Percentiles rank a stretch among this genome's conserved stretches.
Evolutionary conservation across 2,329 filamentous ascomycete species (phyloP).

Genomic region (Onygenales sp.): DNA sequence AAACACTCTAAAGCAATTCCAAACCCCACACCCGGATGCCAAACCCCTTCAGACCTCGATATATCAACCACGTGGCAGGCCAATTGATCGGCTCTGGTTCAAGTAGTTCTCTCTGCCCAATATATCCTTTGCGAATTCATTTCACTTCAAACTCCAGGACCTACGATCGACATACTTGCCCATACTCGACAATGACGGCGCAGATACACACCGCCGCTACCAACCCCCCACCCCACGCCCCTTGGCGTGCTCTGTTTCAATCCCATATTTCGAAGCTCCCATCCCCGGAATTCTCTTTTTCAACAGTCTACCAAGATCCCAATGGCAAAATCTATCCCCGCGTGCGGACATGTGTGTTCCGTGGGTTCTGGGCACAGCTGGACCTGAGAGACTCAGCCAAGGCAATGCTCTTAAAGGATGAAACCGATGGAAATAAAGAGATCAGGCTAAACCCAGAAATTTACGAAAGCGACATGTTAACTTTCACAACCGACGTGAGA

Average conservation of each 20-base stretch:
- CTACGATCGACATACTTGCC: neutral
- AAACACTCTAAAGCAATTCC: too few relatives aligned
- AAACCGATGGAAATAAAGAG: conserved; percentile 4
- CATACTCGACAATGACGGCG: neutral
- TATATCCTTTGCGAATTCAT: too few relatives aligned
- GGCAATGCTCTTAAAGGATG: conserved; percentile 54
- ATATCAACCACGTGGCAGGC: too few relatives aligned
- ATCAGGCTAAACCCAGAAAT: conserved; percentile 50
- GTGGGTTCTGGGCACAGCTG: conserved; percentile 67
- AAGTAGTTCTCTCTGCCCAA: too few relatives aligned
- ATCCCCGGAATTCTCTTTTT: conserved; percentile 6
- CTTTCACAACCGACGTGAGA: conserved; percentile 78
- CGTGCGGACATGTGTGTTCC: conserved; percentile 71
- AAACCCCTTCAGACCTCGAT: too few relatives aligned
- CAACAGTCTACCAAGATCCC: conserved; percentile 7
- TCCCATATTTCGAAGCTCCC: neutral
- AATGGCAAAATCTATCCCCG: conserved; percentile 31
- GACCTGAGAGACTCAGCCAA: conserved; percentile 58
- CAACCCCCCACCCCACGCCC: neutral
- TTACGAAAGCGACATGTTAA: conserved; percentile 68
- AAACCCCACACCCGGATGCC: too few relatives aligned
- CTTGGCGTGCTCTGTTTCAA: conserved; percentile 1
- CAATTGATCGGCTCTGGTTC: too few relatives aligned
- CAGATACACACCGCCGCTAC: neutral
- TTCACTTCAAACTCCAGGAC: too few relatives aligned